Conservation (phyloP, 345 rosid genomes). For the Physaria fendleri region DNA sequence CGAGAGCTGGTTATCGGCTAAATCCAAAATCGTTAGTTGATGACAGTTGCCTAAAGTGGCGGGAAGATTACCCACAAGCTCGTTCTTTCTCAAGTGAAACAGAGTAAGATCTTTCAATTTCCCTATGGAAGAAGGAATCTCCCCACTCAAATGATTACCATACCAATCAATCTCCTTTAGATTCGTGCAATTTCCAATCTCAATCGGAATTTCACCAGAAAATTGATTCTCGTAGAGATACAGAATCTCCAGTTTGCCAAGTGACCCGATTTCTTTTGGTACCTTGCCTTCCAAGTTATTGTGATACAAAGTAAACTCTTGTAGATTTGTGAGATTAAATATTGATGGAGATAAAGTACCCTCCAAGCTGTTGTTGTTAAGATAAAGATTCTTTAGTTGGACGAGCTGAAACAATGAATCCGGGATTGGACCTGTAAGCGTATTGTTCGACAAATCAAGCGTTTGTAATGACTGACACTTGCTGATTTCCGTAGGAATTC, state of each 20-base stretch:
- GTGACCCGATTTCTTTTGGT: slow-evolving; percentile 60
- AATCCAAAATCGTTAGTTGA: slow-evolving; percentile 45
- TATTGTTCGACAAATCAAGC: slow-evolving; percentile 59
- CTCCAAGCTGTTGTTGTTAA: slow-evolving; percentile 46
- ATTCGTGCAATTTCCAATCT: slow-evolving; percentile 68
- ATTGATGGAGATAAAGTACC: slow-evolving; percentile 48
- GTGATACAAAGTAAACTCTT: slow-evolving; percentile 44
- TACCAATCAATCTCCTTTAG: slow-evolving; percentile 57
- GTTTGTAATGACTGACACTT: slow-evolving; percentile 50
- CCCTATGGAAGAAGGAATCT: slow-evolving; percentile 66
- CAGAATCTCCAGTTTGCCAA: slow-evolving; percentile 40
- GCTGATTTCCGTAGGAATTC: slow-evolving; percentile 53
- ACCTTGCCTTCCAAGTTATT: slow-evolving; percentile 60
- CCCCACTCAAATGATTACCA: slow-evolving; percentile 64
- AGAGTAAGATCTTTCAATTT: slow-evolving; percentile 51
- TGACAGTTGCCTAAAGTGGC: slow-evolving; percentile 75
- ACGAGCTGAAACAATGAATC: slow-evolving; percentile 44
- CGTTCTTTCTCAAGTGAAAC: slow-evolving; percentile 85
- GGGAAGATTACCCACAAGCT: slow-evolving; percentile 67
- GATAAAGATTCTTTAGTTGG: slow-evolving; percentile 37
- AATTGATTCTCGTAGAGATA: slow-evolving; percentile 71
- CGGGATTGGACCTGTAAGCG: slow-evolving; percentile 51
- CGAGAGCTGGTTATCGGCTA: slow-evolving; percentile 75
- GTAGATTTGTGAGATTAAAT: slow-evolving; percentile 60
- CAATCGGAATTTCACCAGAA: slow-evolving; percentile 64